Conservation (phyloP, 2,329 filamentous ascomycete species). For the Cercospora citrullina region DNA sequence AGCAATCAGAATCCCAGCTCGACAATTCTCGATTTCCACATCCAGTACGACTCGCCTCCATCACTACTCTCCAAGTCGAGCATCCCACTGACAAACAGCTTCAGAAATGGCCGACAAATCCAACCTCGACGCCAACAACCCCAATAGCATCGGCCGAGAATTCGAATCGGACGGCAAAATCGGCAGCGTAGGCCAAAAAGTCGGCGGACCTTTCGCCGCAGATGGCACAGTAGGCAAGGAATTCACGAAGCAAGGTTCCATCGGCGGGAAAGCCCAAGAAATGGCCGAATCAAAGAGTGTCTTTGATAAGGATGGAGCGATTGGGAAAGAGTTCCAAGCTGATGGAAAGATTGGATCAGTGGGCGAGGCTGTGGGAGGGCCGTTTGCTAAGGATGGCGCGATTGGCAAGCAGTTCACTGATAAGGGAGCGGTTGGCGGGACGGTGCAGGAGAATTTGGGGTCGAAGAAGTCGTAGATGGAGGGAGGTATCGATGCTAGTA, state of each 20-base stretch:
- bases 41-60: neutral
- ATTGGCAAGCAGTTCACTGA: slow-evolving; percentile 4
- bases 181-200: slow-evolving; percentile 5
- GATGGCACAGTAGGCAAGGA: slow-evolving; percentile 14
- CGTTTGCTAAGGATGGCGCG: neutral
- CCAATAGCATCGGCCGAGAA: neutral
- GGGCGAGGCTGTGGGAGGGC: slow-evolving; percentile 3
- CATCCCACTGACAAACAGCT: rapidly evolving
- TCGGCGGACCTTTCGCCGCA: slow-evolving; percentile 15
- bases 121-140: neutral
- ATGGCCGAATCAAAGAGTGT: slow-evolving; percentile 10
- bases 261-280: slow-evolving; percentile 15
- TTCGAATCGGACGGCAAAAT: slow-evolving; percentile 16
- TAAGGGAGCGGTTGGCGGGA: slow-evolving; percentile 8
- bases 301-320: slow-evolving; percentile 10
- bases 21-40: neutral
- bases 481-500: neutral
- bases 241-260: slow-evolving; percentile 15
- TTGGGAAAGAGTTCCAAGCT: slow-evolving; percentile 9
- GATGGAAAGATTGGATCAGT: neutral
- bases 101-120: neutral
- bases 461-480: neutral
- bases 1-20: neutral
- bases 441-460: slow-evolving; percentile 8
- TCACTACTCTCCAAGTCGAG: rapidly evolving